A percentile compares a stretch with the other conserved stretches of the same genome.
phyloP scores from a whole-genome alignment of 768 basidiomycete genomes.

The Leccinum disarticulatum region DNA sequence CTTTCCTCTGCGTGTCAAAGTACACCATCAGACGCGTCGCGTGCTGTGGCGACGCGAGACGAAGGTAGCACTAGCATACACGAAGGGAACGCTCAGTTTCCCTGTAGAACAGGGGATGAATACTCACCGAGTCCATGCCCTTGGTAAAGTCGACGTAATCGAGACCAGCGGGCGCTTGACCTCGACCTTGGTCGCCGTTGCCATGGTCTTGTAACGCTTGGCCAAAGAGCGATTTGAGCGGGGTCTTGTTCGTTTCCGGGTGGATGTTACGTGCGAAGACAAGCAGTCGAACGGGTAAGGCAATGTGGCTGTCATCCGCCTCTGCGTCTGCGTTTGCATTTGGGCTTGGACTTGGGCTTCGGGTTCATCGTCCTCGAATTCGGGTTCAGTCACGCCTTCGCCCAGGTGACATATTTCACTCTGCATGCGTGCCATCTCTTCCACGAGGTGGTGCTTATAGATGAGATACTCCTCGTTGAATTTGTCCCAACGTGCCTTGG shows the following conservation, averaged over 20 bases:
- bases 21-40: slow-evolving; percentile 44
- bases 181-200: background rate
- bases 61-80: slow-evolving; percentile 64
- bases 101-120: background rate
- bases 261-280: slow-evolving; percentile 72
- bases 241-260: slow-evolving; percentile 78
- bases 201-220: slow-evolving; percentile 34
- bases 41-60: slow-evolving; percentile 54
- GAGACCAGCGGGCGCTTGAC: slow-evolving; percentile 37
- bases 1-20: slow-evolving; percentile 38
- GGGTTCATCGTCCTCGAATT: background rate
- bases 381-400: background rate
- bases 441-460: slow-evolving; percentile 56
- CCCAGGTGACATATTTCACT: background rate
- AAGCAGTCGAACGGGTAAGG: slow-evolving; percentile 64
- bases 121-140: slow-evolving; percentile 63
- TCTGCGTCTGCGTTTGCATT: background rate
- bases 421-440: slow-evolving; percentile 37
- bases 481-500: slow-evolving; percentile 60
- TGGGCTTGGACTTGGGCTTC: too few relatives aligned
- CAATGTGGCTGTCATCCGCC: slow-evolving; percentile 26
- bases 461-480: slow-evolving; percentile 69
- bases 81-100: background rate
- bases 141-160: slow-evolving; percentile 83
- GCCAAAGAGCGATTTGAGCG: slow-evolving; percentile 59